These are phyloP conservation scores for Aspergillus niger DNA, from an alignment of 2,329 filamentous ascomycete species.

Conservation along the genomic window DNA sequence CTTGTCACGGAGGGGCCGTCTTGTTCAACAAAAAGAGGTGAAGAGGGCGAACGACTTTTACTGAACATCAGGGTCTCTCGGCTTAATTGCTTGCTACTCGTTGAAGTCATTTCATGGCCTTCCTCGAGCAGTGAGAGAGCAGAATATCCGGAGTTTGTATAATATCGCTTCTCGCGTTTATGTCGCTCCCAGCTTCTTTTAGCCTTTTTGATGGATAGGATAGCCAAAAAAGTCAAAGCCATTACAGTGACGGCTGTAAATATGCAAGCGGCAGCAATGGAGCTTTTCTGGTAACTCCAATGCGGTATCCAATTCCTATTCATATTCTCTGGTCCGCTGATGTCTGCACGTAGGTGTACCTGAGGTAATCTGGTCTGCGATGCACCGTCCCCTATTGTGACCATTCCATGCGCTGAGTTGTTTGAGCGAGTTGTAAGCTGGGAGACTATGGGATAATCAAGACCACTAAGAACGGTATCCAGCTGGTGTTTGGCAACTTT, in stretches of 20 bases:
- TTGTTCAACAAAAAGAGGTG: conserved; percentile 27
- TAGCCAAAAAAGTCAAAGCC: conserved; percentile 25
- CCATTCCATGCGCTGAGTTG: not conserved
- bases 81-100: conserved; percentile 18
- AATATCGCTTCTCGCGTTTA: conserved; percentile 10
- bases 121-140: not conserved
- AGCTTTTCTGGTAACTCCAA: conserved; percentile 26
- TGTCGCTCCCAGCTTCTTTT: conserved; percentile 21
- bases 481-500: not conserved
- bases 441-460: not conserved
- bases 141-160: conserved; percentile 22
- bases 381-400: not conserved
- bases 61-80: conserved; percentile 35
- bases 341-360: not conserved
- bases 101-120: conserved; percentile 11
- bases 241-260: conserved; percentile 23
- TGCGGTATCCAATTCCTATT: conserved; percentile 14
- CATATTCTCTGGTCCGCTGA: not conserved
- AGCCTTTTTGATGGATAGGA: conserved; percentile 25
- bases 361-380: not conserved
- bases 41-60: conserved; percentile 28
- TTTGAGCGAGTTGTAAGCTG: not conserved
- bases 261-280: conserved; percentile 32
- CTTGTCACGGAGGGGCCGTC: conserved; percentile 16
- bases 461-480: not conserved